Evolutionary conservation across 2,329 filamentous ascomycete species (phyloP), one percentile per base, ranked within the genome.

Genomic region (Diaporthe sp.): DNA sequence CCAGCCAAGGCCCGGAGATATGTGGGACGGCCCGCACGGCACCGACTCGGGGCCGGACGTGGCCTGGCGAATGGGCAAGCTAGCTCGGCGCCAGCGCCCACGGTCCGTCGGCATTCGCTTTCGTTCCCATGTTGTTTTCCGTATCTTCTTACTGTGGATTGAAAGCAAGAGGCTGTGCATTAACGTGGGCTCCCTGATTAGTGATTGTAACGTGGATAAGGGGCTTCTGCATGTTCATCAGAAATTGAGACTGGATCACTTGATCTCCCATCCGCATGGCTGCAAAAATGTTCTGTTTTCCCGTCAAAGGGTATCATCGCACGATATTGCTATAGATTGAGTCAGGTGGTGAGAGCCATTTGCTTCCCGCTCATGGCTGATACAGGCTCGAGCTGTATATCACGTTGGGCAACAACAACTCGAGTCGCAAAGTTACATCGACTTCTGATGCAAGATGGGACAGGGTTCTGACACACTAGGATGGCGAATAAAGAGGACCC

Each of bases 11-110:
- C 44, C 30, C 42, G 61, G 44, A 37, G 35, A 50, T 35, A 15
- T 51, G 61, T 66, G 61, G 61, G 61, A 66, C 61, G 30, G 42
- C 30, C 61, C 42, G 61, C 61, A 66, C 42, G 61, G 61, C 61
- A 51, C 61, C 61, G 61, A 66, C n/a, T 66, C 61, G 61, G 61
- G 44, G 61, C 61, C 61, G 61, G 61, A 17, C 8, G n/a, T 17
- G 13, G 27, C 22, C 42, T 35, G 42, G 61, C 61, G 61, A 51
- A 66, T 66, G 22, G 61, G 44, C 42, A 12, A 10, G 10, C 61
- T 65, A 4, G 6, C 10, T 50, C 42, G 19, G 42, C 42, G 42
- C 27, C 42, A 50, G 27, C 27, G 39, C 61, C 58, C 30, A 17
- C 7, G 42, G 25, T n/a, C 25, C 30, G 27, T 19, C 42, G 61